A percentile compares a stretch with the other conserved stretches of the same genome.
Conservation (phyloP, 108 stramenopile genomes). For the Bacterosira constricta region DNA sequence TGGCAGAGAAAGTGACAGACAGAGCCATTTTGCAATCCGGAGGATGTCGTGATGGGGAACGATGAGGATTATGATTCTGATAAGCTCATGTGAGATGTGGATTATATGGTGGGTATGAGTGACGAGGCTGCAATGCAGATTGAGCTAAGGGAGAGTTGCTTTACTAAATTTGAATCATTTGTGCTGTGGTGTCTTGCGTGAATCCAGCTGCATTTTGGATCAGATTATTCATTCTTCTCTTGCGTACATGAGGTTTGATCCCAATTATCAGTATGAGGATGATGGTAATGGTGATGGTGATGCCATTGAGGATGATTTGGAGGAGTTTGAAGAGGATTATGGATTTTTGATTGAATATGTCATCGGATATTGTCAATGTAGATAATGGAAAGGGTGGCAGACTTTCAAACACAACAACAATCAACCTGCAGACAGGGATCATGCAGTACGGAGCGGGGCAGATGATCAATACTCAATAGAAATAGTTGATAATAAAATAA, state of each 20-base stretch:
- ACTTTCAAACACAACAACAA: too few relatives aligned
- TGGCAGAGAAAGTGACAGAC: too few relatives aligned
- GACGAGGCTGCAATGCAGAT: conserved; percentile 68
- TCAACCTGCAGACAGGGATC: too few relatives aligned
- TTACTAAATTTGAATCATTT: conserved; percentile 95
- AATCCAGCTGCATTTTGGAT: conserved; percentile 86
- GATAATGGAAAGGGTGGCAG: too few relatives aligned
- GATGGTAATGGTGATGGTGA: conserved; percentile 80
- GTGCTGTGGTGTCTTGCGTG: conserved; percentile 93
- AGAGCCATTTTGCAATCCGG: conserved; percentile 91
- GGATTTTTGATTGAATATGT: too few relatives aligned
- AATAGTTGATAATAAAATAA: too few relatives aligned
- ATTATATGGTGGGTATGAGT: conserved; percentile 50
- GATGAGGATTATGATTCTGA: too few relatives aligned
- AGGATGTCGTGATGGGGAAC: conserved; percentile 77
- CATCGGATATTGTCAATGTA: too few relatives aligned
- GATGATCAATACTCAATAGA: too few relatives aligned
- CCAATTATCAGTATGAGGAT: conserved; percentile 94
- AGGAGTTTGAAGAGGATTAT: too few relatives aligned
- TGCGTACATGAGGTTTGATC: conserved; percentile 94
- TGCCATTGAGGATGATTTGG: too few relatives aligned
- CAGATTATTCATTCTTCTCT: conserved; percentile 76
- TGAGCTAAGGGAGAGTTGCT: conserved; percentile 96
- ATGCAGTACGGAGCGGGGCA: too few relatives aligned
- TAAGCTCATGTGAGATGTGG: conserved; percentile 45